Evolutionary conservation across 169 alveolate genomes (phyloP).

Genomic region (Plasmodium gaboni): DNA sequence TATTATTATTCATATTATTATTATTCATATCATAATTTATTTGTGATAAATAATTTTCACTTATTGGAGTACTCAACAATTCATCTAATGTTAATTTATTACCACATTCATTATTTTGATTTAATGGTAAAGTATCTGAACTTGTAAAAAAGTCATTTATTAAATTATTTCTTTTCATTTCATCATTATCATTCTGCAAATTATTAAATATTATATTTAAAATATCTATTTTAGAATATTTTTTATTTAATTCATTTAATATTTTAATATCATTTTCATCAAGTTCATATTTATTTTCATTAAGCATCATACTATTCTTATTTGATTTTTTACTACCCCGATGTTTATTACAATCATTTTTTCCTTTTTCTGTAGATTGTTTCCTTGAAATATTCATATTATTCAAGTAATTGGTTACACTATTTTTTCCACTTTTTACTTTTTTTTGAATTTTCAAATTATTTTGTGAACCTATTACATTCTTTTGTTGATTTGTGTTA

Average conservation of each 20-base stretch:
- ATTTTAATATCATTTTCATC: background rate
- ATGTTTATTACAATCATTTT: background rate
- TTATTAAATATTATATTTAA: background rate
- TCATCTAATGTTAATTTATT: too few species aligned
- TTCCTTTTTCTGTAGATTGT: background rate
- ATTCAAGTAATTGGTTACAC: background rate
- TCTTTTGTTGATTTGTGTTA: background rate
- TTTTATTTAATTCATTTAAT: background rate
- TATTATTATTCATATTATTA: too few species aligned
- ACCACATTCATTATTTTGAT: too few species aligned
- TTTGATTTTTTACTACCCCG: background rate
- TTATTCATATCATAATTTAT: too few species aligned
- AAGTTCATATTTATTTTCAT: background rate
- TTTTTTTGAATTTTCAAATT: constrained; percentile 5
- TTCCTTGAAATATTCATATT: background rate
- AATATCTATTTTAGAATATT: background rate
- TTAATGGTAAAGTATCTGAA: too few species aligned
- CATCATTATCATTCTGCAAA: background rate
- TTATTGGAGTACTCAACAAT: too few species aligned
- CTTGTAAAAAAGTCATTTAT: too few species aligned
- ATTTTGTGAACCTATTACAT: background rate
- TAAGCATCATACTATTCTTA: background rate
- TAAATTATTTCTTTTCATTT: background rate
- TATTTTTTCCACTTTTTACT: constrained; percentile 6
- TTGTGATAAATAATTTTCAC: too few species aligned